These are phyloP conservation scores for Stentor coeruleus DNA, from an alignment of 73 alveolate genomes.

Conservation along the genomic window DNA sequence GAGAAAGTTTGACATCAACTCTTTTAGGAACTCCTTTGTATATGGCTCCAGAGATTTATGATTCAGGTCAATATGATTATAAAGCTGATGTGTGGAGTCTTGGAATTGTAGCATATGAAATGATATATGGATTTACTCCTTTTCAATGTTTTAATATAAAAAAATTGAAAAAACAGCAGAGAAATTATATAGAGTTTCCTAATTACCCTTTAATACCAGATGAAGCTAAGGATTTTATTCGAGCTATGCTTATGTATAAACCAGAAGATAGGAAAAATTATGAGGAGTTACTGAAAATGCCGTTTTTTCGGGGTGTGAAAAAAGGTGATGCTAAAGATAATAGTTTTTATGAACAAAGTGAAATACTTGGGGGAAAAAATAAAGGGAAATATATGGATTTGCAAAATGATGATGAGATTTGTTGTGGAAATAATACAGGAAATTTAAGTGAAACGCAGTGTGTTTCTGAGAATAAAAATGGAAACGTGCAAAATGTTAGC, in stretches of 20 bases:
- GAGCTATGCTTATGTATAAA: background rate
- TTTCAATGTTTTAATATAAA: background rate
- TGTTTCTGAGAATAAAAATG: background rate
- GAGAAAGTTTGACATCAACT: constrained; percentile 29
- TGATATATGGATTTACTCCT: constrained; percentile 37
- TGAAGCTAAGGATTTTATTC: background rate
- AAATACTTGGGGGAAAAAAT: too few relatives aligned
- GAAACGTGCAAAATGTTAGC: background rate
- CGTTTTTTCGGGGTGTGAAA: background rate
- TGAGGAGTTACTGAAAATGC: background rate
- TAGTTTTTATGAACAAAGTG: background rate
- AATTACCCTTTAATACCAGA: background rate
- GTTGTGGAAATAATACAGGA: background rate
- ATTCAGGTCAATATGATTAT: constrained; percentile 23
- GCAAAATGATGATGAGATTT: background rate
- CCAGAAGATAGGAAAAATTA: background rate
- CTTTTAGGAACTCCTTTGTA: constrained; percentile 53
- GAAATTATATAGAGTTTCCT: background rate
- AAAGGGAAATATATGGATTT: background rate
- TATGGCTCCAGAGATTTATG: constrained; percentile 61
- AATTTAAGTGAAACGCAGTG: background rate
- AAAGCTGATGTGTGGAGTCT: constrained; percentile 66
- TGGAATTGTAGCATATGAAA: constrained; percentile 50
- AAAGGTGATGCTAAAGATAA: background rate
- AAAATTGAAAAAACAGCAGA: background rate